Percentiles rank a stretch among this genome's conserved stretches.
Evolutionary conservation across 1,284 basidiomycete species (phyloP).

Genomic region (Trametes hirsuta): DNA sequence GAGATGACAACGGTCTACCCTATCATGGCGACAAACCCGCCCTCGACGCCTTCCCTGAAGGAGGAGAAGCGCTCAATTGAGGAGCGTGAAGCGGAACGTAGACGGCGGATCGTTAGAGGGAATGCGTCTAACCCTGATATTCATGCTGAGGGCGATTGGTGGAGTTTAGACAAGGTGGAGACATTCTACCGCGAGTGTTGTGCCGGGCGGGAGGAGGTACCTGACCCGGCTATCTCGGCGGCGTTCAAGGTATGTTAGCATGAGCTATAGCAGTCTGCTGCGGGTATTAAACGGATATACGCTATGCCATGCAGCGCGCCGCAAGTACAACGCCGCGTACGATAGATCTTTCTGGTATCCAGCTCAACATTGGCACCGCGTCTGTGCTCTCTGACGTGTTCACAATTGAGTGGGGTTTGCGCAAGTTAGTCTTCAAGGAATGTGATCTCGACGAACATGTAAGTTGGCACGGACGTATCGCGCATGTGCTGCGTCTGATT

Average conservation of each 20-base stretch:
- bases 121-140: constrained; percentile 42
- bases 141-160: constrained; percentile 61
- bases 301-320: constrained; percentile 46
- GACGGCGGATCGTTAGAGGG: constrained; percentile 62
- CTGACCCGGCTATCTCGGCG: constrained; percentile 65
- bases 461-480: constrained; percentile 24
- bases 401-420: constrained; percentile 86
- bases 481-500: not conserved
- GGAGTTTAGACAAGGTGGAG: constrained; percentile 81
- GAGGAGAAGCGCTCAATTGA: constrained; percentile 75
- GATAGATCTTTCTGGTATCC: constrained; percentile 78
- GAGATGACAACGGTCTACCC: constrained; percentile 85
- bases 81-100: constrained; percentile 65
- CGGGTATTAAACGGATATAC: not conserved
- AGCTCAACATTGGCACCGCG: constrained; percentile 70
- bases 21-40: constrained; percentile 80
- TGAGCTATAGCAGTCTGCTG: not conserved
- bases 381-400: constrained; percentile 88
- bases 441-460: constrained; percentile 83
- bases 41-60: constrained; percentile 73
- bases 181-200: constrained; percentile 84
- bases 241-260: constrained; percentile 67
- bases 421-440: constrained; percentile 81
- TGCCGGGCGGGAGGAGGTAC: constrained; percentile 71
- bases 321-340: constrained; percentile 60